These are phyloP conservation scores for Catharanthus roseus DNA, from an alignment of 257 asterid genomes.

Conservation along the genomic window DNA sequence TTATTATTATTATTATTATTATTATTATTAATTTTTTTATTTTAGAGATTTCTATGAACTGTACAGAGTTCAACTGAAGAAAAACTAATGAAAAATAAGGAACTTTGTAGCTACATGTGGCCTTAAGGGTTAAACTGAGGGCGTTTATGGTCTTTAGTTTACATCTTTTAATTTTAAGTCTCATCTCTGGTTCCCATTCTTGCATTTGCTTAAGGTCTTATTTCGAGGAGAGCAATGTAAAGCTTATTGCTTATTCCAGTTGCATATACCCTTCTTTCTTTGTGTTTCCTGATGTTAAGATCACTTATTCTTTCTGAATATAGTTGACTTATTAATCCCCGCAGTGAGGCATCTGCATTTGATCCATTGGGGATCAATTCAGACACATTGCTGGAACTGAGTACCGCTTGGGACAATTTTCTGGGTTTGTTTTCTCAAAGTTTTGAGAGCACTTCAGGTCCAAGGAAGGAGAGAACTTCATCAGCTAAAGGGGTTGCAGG, in stretches of 20 bases:
- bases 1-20: too few species aligned
- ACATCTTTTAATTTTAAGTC: background rate
- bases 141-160: background rate
- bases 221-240: background rate
- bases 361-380: slow-evolving; percentile 76
- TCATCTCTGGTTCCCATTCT: background rate
- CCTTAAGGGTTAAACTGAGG: background rate
- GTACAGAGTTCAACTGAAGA: background rate
- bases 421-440: slow-evolving; percentile 43
- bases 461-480: slow-evolving; percentile 63
- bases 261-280: background rate
- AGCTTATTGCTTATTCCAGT: background rate
- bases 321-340: slow-evolving; percentile 14
- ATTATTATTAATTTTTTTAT: too few species aligned
- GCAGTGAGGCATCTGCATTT: slow-evolving; percentile 49
- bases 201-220: background rate
- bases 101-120: background rate
- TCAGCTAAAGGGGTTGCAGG: slow-evolving; percentile 91
- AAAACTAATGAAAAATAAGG: background rate
- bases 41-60: background rate
- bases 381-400: slow-evolving; percentile 39
- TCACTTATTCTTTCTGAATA: background rate
- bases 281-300: background rate
- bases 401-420: slow-evolving; percentile 44
- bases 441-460: slow-evolving; percentile 58